Evolutionary conservation across 192 early-diverging fungal species (phyloP).

Genomic region (Coemansia interrupta): DNA sequence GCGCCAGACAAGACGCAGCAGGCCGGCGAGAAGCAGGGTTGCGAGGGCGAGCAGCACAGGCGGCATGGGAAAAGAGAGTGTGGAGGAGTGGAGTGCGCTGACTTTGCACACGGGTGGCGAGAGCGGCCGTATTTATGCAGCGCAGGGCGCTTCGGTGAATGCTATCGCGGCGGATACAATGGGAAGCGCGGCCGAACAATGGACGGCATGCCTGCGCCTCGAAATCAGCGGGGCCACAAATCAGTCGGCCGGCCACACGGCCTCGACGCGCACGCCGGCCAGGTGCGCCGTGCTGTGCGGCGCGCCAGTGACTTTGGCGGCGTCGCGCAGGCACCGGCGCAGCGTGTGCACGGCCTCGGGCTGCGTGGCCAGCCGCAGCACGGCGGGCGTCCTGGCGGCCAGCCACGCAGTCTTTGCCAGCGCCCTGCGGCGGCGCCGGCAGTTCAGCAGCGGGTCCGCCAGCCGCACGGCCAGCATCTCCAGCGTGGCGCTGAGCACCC

Average conservation of each 20-base stretch:
- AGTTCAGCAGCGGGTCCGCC: constrained; percentile 2
- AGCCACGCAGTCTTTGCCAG: constrained; percentile 25
- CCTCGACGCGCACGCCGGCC: not conserved
- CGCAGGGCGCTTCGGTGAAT: too few relatives aligned
- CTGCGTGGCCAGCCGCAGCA: constrained; percentile 22
- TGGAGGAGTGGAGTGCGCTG: too few relatives aligned
- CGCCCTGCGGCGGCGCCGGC: constrained; percentile 9
- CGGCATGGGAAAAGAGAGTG: too few relatives aligned
- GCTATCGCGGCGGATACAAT: too few relatives aligned
- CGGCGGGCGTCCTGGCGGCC: constrained; percentile 19
- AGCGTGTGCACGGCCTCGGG: constrained; percentile 9
- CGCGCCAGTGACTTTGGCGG: not conserved
- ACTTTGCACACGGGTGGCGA: too few relatives aligned
- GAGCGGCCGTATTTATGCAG: too few relatives aligned
- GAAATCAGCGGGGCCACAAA: too few relatives aligned
- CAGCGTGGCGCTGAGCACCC: constrained; percentile 11
- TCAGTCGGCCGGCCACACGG: not conserved
- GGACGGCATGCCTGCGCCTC: too few relatives aligned
- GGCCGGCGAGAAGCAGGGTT: too few relatives aligned
- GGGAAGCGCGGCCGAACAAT: too few relatives aligned
- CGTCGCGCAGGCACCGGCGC: not conserved
- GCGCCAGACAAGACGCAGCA: not conserved
- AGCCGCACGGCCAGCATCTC: constrained; percentile 14
- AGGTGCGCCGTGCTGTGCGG: constrained; percentile 1
- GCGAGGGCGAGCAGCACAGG: too few relatives aligned